Conservation (phyloP, 805 yeast species). For the Soucietia sequanensis region DNA sequence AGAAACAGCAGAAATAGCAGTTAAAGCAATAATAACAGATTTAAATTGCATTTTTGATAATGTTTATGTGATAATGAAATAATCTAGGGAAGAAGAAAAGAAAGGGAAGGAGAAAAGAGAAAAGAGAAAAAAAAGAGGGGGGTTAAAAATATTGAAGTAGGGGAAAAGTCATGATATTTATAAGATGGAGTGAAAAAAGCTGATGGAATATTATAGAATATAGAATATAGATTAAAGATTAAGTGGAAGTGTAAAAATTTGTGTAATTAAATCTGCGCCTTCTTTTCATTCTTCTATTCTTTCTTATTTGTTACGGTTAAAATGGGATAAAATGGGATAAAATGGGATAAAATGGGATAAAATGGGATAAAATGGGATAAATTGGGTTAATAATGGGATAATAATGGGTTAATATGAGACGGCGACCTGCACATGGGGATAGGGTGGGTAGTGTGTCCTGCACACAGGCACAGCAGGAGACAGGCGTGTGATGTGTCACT, state of each 20-base stretch:
- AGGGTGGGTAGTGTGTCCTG: too few relatives aligned
- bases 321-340: constrained; percentile 2
- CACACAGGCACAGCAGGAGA: too few relatives aligned
- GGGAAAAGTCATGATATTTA: background rate
- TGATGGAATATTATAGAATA: too few relatives aligned
- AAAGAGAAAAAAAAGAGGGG: constrained; percentile 1
- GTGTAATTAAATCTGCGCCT: too few relatives aligned
- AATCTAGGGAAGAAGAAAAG: constrained; percentile 1
- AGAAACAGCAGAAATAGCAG: constrained; percentile 67
- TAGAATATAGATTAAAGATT: too few relatives aligned
- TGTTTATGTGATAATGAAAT: constrained; percentile 3
- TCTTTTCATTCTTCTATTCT: constrained; percentile 6
- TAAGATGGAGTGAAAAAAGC: background rate
- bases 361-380: constrained; percentile 1
- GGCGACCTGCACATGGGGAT: too few relatives aligned
- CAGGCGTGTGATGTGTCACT: too few relatives aligned
- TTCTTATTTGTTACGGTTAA: constrained; percentile 3
- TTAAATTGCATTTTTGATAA: constrained; percentile 65
- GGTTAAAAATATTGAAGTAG: background rate
- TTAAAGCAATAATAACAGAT: constrained; percentile 63
- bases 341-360: background rate
- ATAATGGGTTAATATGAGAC: too few relatives aligned
- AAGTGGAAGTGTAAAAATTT: too few relatives aligned
- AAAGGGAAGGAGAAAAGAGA: constrained; percentile 2
- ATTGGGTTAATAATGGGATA: too few relatives aligned